Percentiles rank a stretch among this genome's conserved stretches.
Evolutionary conservation across 768 basidiomycete species (phyloP).

Genomic region (Lactarius quietus): DNA sequence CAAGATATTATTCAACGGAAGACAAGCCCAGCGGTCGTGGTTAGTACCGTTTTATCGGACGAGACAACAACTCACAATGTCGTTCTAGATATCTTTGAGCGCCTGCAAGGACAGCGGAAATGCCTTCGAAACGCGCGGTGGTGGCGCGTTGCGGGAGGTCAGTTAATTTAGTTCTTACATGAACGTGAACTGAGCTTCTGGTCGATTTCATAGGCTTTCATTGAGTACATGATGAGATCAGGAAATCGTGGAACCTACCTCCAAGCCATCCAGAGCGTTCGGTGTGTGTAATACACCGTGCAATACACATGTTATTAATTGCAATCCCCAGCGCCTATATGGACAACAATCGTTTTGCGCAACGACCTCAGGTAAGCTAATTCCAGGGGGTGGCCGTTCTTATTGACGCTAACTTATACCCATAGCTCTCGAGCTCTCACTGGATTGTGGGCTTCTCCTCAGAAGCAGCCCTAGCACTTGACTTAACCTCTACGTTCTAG

Average conservation of each 20-base stretch:
- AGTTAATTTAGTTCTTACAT: neutral
- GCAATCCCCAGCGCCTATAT: neutral
- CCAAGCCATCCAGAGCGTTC: neutral
- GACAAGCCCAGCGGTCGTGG: neutral
- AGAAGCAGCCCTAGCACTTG: no score
- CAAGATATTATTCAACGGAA: neutral
- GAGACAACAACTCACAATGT: neutral
- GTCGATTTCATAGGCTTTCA: slow-evolving; percentile 3
- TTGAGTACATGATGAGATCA: neutral
- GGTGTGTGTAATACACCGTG: neutral
- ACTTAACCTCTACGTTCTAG: no score
- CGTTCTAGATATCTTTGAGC: slow-evolving; percentile 3
- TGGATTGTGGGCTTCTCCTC: neutral
- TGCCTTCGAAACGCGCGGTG: neutral
- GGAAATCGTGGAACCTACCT: neutral
- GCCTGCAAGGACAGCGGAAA: neutral
- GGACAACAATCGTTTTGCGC: neutral
- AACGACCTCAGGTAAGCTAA: slow-evolving; percentile 1
- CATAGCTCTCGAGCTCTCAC: neutral
- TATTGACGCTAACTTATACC: neutral
- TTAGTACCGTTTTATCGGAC: neutral
- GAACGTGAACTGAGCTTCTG: no score
- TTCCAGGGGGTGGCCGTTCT: neutral
- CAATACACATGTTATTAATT: neutral
- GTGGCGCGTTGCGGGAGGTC: neutral